Conservation (phyloP, 352 stramenopile species). For the Globisporangium emineosum region DNA sequence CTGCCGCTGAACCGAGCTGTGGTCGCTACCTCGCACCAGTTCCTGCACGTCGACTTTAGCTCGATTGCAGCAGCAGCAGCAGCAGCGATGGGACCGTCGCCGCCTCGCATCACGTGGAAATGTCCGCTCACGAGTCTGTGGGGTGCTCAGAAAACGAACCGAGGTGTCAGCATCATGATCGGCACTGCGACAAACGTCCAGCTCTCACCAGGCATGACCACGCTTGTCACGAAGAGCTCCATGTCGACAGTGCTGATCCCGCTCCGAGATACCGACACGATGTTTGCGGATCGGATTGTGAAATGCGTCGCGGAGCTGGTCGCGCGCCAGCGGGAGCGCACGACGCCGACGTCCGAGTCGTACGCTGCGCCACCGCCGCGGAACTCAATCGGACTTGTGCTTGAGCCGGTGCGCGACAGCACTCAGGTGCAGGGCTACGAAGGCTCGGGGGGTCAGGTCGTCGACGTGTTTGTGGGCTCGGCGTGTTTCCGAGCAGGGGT, state of each 20-base stretch:
- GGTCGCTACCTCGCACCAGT: slow-evolving; percentile 73
- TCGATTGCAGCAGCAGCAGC: slow-evolving; percentile 16
- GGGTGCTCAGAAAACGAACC: slow-evolving; percentile 38
- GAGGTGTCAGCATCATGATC: slow-evolving; percentile 48
- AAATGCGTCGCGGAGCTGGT: slow-evolving; percentile 44
- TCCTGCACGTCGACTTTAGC: slow-evolving; percentile 57
- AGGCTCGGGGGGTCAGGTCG: slow-evolving; percentile 40
- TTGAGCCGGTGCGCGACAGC: slow-evolving; percentile 37
- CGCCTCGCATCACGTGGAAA: slow-evolving; percentile 45
- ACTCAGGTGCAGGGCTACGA: slow-evolving; percentile 34
- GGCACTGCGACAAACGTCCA: slow-evolving; percentile 35
- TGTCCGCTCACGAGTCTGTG: slow-evolving; percentile 40
- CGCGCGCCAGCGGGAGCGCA: slow-evolving; percentile 35
- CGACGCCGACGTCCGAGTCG: slow-evolving; percentile 28
- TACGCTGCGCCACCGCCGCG: slow-evolving; percentile 35
- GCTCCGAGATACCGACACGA: slow-evolving; percentile 31
- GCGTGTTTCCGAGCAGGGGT: slow-evolving; percentile 45
- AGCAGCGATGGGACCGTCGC: slow-evolving; percentile 17
- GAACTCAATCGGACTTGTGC: slow-evolving; percentile 51
- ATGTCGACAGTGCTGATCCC: slow-evolving; percentile 51
- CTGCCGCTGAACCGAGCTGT: slow-evolving; percentile 57
- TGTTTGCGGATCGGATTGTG: slow-evolving; percentile 29
- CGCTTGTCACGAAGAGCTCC: slow-evolving; percentile 37
- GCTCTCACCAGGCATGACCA: slow-evolving; percentile 20
- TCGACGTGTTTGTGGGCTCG: slow-evolving; percentile 51